Evolutionary conservation across 345 rosid genomes (phyloP).

Genomic region (Mercurialis annua): DNA sequence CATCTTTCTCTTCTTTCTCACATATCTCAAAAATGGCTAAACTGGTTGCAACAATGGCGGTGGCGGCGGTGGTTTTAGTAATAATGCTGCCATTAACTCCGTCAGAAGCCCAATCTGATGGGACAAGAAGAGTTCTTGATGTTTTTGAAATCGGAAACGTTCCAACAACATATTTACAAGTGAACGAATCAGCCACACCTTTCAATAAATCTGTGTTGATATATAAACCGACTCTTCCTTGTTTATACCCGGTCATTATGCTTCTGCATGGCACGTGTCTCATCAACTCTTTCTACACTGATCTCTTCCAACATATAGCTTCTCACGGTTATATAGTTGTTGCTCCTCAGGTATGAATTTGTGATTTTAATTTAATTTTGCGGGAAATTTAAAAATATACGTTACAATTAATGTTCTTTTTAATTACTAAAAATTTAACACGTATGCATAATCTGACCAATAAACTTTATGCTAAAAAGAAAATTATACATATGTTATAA

Average conservation of each 20-base stretch:
- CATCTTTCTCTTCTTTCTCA: background rate
- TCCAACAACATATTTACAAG: background rate
- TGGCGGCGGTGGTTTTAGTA: background rate
- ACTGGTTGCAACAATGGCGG: background rate
- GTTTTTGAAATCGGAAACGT: constrained; percentile 5
- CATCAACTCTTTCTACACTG: constrained; percentile 26
- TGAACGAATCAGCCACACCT: background rate
- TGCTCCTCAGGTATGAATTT: constrained; percentile 54
- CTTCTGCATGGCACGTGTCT: constrained; percentile 39
- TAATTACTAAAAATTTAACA: too few relatives aligned
- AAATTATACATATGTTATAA: too few relatives aligned
- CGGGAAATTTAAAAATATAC: too few relatives aligned
- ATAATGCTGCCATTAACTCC: background rate
- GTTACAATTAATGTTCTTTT: too few relatives aligned
- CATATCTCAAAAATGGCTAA: too few relatives aligned
- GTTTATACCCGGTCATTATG: constrained; percentile 33
- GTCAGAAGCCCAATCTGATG: background rate
- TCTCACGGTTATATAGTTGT: constrained; percentile 47
- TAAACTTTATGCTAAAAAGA: too few relatives aligned
- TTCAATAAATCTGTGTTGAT: constrained; percentile 31
- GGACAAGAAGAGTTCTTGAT: background rate
- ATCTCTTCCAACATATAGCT: constrained; percentile 28
- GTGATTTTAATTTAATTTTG: too few relatives aligned
- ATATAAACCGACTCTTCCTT: constrained; percentile 21
- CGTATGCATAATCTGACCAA: too few relatives aligned